Evolutionary conservation across 345 rosid species (phyloP).

Genomic region (Dovyalis caffra): DNA sequence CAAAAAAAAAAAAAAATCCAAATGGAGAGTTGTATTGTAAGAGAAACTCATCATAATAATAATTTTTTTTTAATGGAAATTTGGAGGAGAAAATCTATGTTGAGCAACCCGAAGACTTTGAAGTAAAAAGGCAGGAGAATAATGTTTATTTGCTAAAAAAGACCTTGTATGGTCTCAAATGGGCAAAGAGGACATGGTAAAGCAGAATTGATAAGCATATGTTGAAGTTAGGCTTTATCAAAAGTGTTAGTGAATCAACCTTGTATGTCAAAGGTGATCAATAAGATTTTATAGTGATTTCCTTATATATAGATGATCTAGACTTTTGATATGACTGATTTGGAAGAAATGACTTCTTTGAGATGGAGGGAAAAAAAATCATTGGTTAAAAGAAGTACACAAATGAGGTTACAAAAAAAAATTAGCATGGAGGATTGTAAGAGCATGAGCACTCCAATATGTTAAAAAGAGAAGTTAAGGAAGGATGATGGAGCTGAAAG

Average conservation of each 20-base stretch:
- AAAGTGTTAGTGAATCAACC: background rate
- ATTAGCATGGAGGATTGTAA: background rate
- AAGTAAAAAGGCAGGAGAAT: background rate
- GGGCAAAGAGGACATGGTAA: background rate
- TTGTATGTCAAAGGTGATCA: too few species aligned
- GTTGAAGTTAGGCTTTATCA: background rate
- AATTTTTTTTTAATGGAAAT: too few species aligned
- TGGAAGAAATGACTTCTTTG: background rate
- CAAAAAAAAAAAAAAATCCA: too few species aligned
- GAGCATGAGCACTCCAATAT: background rate
- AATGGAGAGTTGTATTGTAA: background rate
- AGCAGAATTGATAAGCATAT: background rate
- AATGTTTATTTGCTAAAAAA: background rate
- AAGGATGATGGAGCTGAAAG: background rate
- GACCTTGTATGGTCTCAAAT: background rate
- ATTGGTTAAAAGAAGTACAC: background rate
- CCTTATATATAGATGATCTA: background rate
- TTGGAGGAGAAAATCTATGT: background rate
- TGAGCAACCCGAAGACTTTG: background rate
- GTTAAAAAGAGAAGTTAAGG: background rate
- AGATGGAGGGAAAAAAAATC: background rate
- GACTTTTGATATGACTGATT: background rate
- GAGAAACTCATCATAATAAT: background rate
- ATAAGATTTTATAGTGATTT: background rate
- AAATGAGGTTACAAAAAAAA: background rate